Conservation (phyloP, 2,329 filamentous ascomycete species). For the Pezicula neosporulosa region DNA sequence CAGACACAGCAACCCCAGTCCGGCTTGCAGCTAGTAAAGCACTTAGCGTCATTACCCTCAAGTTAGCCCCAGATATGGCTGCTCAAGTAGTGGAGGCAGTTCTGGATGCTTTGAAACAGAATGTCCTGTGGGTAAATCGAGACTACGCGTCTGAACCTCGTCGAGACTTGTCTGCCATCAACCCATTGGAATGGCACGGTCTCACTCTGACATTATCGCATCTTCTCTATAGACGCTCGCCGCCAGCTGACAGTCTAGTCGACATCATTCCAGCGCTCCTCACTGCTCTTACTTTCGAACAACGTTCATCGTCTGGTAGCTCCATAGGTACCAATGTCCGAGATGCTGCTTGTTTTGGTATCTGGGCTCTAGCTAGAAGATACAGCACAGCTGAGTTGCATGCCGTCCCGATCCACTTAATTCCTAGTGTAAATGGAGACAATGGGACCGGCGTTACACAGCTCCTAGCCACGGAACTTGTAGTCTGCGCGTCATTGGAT, state of each 20-base stretch:
- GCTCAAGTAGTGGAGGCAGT: constrained; percentile 85
- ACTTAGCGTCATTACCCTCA: constrained; percentile 80
- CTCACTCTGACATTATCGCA: constrained; percentile 84
- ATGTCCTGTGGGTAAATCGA: constrained; percentile 47
- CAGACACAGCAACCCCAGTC: constrained; percentile 88
- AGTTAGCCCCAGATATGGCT: constrained; percentile 76
- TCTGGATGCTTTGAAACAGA: constrained; percentile 62
- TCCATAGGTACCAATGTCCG: constrained; percentile 87
- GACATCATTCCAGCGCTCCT: constrained; percentile 75
- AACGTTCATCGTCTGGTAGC: constrained; percentile 78
- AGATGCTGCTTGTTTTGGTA: constrained; percentile 92
- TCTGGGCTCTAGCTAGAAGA: constrained; percentile 87
- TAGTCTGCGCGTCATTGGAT: constrained; percentile 80
- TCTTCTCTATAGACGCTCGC: constrained; percentile 79
- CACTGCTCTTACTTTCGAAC: constrained; percentile 82
- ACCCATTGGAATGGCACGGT: constrained; percentile 88
- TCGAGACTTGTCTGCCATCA: constrained; percentile 68
- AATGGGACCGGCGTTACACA: constrained; percentile 58
- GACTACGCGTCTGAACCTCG: constrained; percentile 4
- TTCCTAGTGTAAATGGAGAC: constrained; percentile 24
- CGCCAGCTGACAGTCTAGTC: constrained; percentile 65
- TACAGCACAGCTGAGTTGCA: constrained; percentile 79
- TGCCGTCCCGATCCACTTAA: constrained; percentile 45
- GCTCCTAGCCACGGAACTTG: constrained; percentile 74
- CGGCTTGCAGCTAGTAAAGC: constrained; percentile 89